Conservation (phyloP, 1,284 basidiomycete genomes). For the Trametes versicolor region DNA sequence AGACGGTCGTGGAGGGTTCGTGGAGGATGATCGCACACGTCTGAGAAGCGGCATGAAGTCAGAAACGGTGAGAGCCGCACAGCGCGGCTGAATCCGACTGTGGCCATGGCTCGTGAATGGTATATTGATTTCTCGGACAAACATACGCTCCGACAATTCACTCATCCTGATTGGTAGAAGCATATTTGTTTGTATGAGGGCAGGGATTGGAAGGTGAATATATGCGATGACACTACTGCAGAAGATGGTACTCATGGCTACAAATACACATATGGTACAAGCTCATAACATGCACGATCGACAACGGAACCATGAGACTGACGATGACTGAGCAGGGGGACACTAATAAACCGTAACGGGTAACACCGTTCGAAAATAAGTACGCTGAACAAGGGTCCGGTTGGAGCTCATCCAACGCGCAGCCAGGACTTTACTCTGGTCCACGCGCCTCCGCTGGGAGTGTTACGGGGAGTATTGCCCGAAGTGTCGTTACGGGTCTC, state of each 20-base stretch:
- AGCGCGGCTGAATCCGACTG: conserved; percentile 6
- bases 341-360: conserved; percentile 11
- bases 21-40: conserved; percentile 10
- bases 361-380: conserved; percentile 9
- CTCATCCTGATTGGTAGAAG: not conserved
- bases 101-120: not conserved
- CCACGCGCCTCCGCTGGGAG: conserved; percentile 30
- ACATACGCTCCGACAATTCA: not conserved
- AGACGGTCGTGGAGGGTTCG: conserved; percentile 9
- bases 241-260: conserved; percentile 21
- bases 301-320: conserved; percentile 16
- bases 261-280: conserved; percentile 37
- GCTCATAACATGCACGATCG: conserved; percentile 29
- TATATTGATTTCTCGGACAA: not conserved
- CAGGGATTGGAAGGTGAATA: not conserved
- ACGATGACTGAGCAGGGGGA: conserved; percentile 27
- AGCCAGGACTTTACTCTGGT: conserved; percentile 39
- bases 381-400: conserved; percentile 8
- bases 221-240: conserved; percentile 19
- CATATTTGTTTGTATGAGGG: not conserved
- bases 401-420: conserved; percentile 31
- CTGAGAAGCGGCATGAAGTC: conserved; percentile 27
- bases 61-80: conserved; percentile 5
- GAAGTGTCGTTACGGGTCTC: conserved; percentile 13
- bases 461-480: conserved; percentile 2